Conservation (phyloP, 148 eudicot genomes). For the Diospyros lotus region DNA sequence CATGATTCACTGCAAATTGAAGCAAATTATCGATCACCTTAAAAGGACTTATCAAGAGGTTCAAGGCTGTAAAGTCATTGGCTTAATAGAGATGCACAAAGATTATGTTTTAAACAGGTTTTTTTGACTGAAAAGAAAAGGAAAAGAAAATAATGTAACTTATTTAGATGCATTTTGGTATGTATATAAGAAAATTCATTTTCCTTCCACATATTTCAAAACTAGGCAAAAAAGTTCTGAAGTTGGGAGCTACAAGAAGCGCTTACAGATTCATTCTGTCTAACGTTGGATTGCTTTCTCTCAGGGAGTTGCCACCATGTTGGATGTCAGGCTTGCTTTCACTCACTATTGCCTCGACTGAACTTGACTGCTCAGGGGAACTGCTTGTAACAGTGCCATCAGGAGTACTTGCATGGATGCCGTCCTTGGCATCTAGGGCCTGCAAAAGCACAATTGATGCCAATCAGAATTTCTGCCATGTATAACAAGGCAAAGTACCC, state of each 20-base stretch:
- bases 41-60: not conserved
- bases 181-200: too few species aligned
- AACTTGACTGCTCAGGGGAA: constrained; percentile 16
- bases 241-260: not conserved
- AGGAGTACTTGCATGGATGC: constrained; percentile 8
- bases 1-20: constrained; percentile 50
- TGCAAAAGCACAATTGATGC: constrained; percentile 12
- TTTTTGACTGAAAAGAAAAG: too few species aligned
- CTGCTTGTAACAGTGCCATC: constrained; percentile 10
- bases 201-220: not conserved
- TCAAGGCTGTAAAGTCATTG: not conserved
- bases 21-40: not conserved
- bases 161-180: too few species aligned
- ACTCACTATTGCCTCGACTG: constrained; percentile 11
- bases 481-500: not conserved
- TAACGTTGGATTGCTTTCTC: too few species aligned
- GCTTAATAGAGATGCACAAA: not conserved
- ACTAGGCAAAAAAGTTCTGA: not conserved
- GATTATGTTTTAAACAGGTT: too few species aligned
- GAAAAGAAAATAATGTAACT: too few species aligned
- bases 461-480: not conserved
- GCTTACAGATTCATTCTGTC: constrained; percentile 1
- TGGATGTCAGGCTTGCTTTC: constrained; percentile 13
- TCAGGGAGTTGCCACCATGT: too few species aligned
- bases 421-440: constrained; percentile 21